Conservation (phyloP, 2,329 filamentous ascomycete species). For the Beauveria australis region DNA sequence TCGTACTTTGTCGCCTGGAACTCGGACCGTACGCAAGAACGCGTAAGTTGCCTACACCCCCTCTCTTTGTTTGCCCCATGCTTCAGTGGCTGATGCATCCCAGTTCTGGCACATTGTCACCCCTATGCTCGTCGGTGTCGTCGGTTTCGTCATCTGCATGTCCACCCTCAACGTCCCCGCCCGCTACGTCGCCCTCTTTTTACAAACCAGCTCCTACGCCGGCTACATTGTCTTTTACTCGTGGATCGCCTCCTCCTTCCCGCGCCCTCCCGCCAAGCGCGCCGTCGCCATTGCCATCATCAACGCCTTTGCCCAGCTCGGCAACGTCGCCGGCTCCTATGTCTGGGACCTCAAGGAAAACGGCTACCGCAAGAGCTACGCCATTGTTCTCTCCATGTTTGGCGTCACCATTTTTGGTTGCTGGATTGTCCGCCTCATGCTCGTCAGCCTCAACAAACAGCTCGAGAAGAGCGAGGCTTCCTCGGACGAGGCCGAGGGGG, state of each 20-base stretch:
- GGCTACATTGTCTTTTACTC: constrained; percentile 51
- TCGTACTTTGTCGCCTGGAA: constrained; percentile 48
- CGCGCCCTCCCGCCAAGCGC: constrained; percentile 51
- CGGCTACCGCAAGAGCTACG: constrained; percentile 56
- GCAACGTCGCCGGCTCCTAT: constrained; percentile 53
- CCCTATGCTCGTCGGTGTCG: constrained; percentile 43
- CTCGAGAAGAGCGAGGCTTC: constrained; percentile 34
- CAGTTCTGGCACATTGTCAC: constrained; percentile 51
- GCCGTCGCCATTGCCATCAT: constrained; percentile 53
- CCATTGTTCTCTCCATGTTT: constrained; percentile 58
- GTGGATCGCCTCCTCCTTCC: constrained; percentile 50
- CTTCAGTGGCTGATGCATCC: not conserved
- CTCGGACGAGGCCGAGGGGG: constrained; percentile 20
- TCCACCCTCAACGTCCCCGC: constrained; percentile 46
- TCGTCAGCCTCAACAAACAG: constrained; percentile 38
- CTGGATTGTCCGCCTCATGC: constrained; percentile 37
- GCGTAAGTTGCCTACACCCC: constrained; percentile 25
- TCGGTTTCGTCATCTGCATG: constrained; percentile 54
- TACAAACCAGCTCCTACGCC: constrained; percentile 49
- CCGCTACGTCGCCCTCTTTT: constrained; percentile 52
- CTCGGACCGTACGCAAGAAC: constrained; percentile 46
- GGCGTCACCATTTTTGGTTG: constrained; percentile 48
- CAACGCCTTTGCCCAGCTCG: constrained; percentile 50
- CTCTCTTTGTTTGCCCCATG: not conserved
- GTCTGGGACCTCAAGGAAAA: constrained; percentile 53